Base-by-base conservation (phyloP, 2,329 filamentous ascomycete species). In the Cryoendolithus antarcticus region DNA sequence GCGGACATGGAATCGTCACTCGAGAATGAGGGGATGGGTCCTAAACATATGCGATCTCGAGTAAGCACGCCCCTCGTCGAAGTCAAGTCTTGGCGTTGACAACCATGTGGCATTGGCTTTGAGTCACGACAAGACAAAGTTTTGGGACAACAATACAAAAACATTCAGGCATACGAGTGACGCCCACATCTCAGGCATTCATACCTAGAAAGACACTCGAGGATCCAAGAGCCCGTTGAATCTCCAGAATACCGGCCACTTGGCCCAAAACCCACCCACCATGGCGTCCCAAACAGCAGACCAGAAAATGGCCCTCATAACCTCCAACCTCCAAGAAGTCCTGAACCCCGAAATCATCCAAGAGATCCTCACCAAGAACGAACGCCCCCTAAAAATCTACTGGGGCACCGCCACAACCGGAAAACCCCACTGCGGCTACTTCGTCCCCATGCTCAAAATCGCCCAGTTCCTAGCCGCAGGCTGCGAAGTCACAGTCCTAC, bases 331-430 rank as follows among this genome's bases (percentile, higher is more conserved):
- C 43, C 76, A 80, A 45, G 86, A 94, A 68, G 69, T 85, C 36
- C 72, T 94, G 44, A 88, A 91, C 57, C 77, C 77, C 13, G 85
- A 93, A 56, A 85, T 93, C 46, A 82, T 91, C 56, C 75, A 86
- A 58, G 70, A 76, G 55, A 65, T 77, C 34, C 72, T 89, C 46
- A 62, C 81, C 48, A 76, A 76, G 24, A 27, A 27, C 24, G 78
- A 84, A 39, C 72, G 80, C 34, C 74, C 77, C 39, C 72, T 84
- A 37, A 81, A 78, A 58, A 76, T 93, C 60, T 93, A 93, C 75
- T 93, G 84, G 85, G 83, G 82, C 32, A 89, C 82, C 31, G 83
- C 84, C n/a, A 86, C 85, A 10, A 93, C 86, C 0, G 86, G 86
- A n/a, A 73, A 80, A 44, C 86, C 86, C 39, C 88, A 95, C 62